Percentiles rank a stretch among this genome's conserved stretches.
Evolutionary conservation across 2,329 filamentous ascomycete genomes (phyloP).

Genomic region (Aulographum hederae): DNA sequence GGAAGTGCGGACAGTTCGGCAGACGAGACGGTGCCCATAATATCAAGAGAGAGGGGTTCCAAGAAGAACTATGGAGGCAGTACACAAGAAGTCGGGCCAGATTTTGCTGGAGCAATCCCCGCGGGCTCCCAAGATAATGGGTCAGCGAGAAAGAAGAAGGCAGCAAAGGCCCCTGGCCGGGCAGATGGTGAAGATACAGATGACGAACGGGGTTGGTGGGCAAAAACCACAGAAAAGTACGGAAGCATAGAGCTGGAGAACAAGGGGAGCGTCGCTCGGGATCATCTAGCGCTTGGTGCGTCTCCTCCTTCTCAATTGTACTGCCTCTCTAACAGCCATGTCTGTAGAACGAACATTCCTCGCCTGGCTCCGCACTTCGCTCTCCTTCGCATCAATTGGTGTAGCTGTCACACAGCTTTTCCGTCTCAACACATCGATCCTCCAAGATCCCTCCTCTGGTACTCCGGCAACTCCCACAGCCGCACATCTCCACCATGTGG

Average conservation of each 20-base stretch:
- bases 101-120: too few species aligned
- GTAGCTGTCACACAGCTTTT: constrained; percentile 75
- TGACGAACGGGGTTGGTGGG: constrained; percentile 42
- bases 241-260: constrained; percentile 64
- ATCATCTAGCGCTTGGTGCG: constrained; percentile 62
- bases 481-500: constrained; percentile 33
- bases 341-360: constrained; percentile 63
- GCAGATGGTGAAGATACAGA: too few species aligned
- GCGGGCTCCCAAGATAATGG: too few species aligned
- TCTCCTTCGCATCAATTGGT: constrained; percentile 67
- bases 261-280: constrained; percentile 66
- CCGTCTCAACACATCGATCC: constrained; percentile 55
- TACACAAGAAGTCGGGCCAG: too few species aligned
- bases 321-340: constrained; percentile 4
- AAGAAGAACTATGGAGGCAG: too few species aligned
- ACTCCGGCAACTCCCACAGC: constrained; percentile 8
- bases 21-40: too few species aligned
- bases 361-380: constrained; percentile 66
- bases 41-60: too few species aligned
- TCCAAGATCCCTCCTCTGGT: too few species aligned
- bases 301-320: too few species aligned
- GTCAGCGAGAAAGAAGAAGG: too few species aligned
- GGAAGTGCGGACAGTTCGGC: too few species aligned
- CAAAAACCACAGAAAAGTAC: constrained; percentile 36
- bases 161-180: too few species aligned